Percentiles rank a stretch among this genome's conserved stretches.
These are phyloP conservation scores for Roridomyces roridus DNA, from an alignment of 768 basidiomycete genomes.

Conservation along the genomic window DNA sequence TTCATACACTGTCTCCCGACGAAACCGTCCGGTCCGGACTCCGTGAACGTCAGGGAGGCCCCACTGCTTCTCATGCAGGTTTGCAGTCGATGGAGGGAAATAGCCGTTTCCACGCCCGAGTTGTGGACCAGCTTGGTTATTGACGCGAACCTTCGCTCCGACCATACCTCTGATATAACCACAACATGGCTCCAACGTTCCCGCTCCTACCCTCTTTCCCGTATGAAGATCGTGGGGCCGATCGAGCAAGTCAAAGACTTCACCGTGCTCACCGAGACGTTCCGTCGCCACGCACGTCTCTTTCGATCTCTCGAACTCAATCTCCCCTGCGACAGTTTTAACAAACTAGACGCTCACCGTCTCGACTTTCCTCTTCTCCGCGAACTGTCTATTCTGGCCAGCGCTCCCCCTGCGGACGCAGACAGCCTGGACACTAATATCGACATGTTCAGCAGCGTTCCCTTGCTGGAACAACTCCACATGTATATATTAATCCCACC, in stretches of 20 bases:
- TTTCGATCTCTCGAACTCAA: background rate
- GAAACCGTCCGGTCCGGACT: background rate
- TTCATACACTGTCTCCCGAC: constrained; percentile 12
- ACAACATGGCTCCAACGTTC: constrained; percentile 1
- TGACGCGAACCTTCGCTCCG: background rate
- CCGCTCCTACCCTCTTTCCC: background rate
- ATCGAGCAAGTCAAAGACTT: background rate
- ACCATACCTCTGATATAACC: background rate
- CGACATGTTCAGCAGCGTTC: background rate
- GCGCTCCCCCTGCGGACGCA: background rate
- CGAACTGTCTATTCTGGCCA: background rate
- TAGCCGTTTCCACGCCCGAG: constrained; percentile 6
- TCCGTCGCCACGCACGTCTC: background rate
- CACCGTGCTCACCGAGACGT: background rate
- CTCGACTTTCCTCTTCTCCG: background rate
- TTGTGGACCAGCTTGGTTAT: constrained; percentile 7
- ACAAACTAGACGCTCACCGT: background rate
- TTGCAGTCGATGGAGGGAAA: constrained; percentile 6
- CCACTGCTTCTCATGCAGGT: constrained; percentile 5
- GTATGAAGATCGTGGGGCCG: background rate
- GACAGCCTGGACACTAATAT: background rate
- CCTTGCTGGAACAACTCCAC: background rate
- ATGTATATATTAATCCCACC: background rate
- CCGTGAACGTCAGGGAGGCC: background rate
- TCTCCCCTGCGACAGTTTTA: background rate